Evolutionary conservation across 1,139 yeast genomes (phyloP), one percentile per base, ranked within the genome.

Genomic region (Komagataea norvegica): DNA sequence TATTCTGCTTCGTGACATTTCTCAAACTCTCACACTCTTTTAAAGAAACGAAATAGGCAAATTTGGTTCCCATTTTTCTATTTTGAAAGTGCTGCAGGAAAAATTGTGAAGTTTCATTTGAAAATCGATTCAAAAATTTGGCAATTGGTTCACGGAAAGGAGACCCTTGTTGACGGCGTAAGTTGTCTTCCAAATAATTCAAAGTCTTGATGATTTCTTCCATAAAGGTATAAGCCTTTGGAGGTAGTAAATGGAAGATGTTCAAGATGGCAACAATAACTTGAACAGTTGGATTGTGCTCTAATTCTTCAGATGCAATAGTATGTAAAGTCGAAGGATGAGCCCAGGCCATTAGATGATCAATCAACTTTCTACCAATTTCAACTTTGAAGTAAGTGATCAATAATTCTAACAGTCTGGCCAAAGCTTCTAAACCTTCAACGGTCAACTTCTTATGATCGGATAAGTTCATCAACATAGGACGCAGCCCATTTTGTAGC

Each of bases 331-430:
- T 77, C 33, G 76, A 74, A 7, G 94, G 87, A 49, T 87, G 93
- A 0, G 97, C 96, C 96, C 96, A 89, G 0, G 96, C 96, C 74
- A 82, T 85, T 49, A 91, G 67, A 61, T 93, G 98, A 54, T 93
- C 98, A 22, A 93, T 70, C 38, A 93, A 67, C 54, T 93, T 93
- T 40, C 89, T 74, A 24, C 99, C 99, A 49, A 93, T 91, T 59
- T 93, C 99, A 17, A 91, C 96, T 57, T 94, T 83, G 67, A 93
- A 93, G 54, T 93, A 91, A 3, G 94, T 86, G 26, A 91, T 88
- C 49, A 93, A 68, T 19, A 93, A 67, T 54, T 91, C 96, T 37
- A 93, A 68, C 24, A 93, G 68, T 35, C 94, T 70, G 1, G 96
- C 95, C 25, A 93, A 67, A 0, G 97, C 96, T 55, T 89, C 96